phyloP scores from a whole-genome alignment of 306 rosid genomes.

The Rosa rugosa region DNA sequence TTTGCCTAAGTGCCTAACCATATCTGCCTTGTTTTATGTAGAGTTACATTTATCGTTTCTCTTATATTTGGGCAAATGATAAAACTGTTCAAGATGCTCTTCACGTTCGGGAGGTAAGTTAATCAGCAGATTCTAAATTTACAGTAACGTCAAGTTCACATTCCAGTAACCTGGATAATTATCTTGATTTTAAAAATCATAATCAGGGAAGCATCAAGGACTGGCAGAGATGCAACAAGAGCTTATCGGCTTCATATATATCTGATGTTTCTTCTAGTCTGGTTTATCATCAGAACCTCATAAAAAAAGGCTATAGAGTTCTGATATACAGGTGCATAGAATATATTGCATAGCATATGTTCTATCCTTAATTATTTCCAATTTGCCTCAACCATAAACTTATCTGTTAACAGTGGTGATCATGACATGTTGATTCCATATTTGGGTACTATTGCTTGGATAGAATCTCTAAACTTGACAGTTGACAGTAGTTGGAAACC shows the following conservation, averaged over 20 bases:
- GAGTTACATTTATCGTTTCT: not conserved
- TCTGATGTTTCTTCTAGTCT: slow-evolving; percentile 16
- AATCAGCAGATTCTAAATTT: not conserved
- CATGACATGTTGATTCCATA: slow-evolving; percentile 40
- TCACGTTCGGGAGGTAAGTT: slow-evolving; percentile 15
- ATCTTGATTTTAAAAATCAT: not conserved
- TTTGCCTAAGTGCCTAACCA: not conserved
- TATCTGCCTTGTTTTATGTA: not conserved
- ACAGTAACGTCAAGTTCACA: not conserved
- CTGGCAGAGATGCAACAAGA: slow-evolving; percentile 33
- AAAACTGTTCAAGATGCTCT: slow-evolving; percentile 23
- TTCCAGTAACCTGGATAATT: not conserved
- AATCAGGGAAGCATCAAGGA: slow-evolving; percentile 26
- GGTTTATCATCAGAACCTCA: slow-evolving; percentile 25
- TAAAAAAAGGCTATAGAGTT: slow-evolving; percentile 27
- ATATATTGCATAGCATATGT: not conserved
- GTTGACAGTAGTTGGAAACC: slow-evolving; percentile 43
- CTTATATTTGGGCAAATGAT: slow-evolving; percentile 20
- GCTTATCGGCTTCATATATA: slow-evolving; percentile 10
- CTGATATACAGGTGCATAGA: slow-evolving; percentile 30
- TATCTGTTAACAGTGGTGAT: slow-evolving; percentile 34
- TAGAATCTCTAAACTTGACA: slow-evolving; percentile 43
- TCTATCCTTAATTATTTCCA: not conserved
- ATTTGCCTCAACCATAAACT: not conserved
- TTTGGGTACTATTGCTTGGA: slow-evolving; percentile 43